Percentiles rank a stretch among this genome's conserved stretches.
These are phyloP conservation scores for Epithemia pelagica DNA, from an alignment of 108 stramenopile species.

Conservation along the genomic window DNA sequence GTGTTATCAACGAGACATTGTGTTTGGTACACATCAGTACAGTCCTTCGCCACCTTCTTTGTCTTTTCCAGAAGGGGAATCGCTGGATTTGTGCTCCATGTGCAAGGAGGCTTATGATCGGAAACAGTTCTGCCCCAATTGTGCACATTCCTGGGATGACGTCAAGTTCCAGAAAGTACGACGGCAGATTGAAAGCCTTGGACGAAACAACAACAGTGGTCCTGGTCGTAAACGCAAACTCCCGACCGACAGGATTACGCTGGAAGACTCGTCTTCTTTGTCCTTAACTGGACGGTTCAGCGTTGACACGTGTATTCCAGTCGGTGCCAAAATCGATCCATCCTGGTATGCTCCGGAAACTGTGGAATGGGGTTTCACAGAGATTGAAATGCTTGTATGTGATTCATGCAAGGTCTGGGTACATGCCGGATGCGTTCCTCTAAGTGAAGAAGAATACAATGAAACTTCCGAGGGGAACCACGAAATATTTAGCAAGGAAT, in stretches of 20 bases:
- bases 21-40: conserved; percentile 35
- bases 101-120: conserved; percentile 40
- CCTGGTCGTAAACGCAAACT: conserved; percentile 39
- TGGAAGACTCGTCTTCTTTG: conserved; percentile 14
- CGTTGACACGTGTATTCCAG: conserved; percentile 17
- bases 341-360: conserved; percentile 46
- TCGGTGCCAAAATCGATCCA: conserved; percentile 37
- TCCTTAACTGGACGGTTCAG: conserved; percentile 2
- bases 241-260: conserved; percentile 10
- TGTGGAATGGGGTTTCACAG: conserved; percentile 54
- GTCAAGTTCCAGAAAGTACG: conserved; percentile 41
- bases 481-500: conserved; percentile 53
- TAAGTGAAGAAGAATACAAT: conserved; percentile 50
- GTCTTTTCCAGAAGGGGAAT: conserved; percentile 22
- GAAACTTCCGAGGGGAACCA: conserved; percentile 39
- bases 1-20: conserved; percentile 46
- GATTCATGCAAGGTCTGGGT: conserved; percentile 67
- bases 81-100: conserved; percentile 38
- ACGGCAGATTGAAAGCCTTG: conserved; percentile 23
- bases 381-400: conserved; percentile 63
- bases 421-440: conserved; percentile 68
- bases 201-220: conserved; percentile 15
- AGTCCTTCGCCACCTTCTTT: conserved; percentile 24
- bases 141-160: conserved; percentile 59
- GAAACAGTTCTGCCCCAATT: conserved; percentile 49